Evolutionary conservation across 2,329 filamentous ascomycete species (phyloP).

Genomic region (Madurella mycetomatis): DNA sequence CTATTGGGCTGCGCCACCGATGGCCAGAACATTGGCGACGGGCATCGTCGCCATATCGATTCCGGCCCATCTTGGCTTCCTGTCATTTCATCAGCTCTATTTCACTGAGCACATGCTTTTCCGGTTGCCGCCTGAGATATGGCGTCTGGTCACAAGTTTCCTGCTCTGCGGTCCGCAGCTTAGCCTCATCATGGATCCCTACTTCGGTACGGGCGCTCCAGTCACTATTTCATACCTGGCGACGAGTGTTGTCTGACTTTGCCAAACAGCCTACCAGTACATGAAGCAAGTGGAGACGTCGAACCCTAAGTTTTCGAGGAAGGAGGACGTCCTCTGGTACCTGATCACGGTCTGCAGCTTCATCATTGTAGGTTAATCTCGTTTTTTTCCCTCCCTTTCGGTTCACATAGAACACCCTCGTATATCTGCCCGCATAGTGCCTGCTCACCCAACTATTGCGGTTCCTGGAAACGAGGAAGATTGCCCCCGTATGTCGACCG

Average conservation of each 20-base stretch:
- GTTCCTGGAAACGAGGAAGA: conserved; percentile 84
- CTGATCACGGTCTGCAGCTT: conserved; percentile 65
- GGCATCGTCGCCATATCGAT: conserved; percentile 60
- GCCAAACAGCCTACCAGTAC: conserved; percentile 61
- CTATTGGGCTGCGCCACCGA: conserved; percentile 39
- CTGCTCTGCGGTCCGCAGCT: conserved; percentile 38
- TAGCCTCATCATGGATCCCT: conserved; percentile 66
- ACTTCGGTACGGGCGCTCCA: conserved; percentile 52
- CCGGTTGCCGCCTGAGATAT: conserved; percentile 46
- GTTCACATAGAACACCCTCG: conserved; percentile 30
- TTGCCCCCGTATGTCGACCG: conserved; percentile 61
- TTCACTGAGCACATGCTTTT: conserved; percentile 53
- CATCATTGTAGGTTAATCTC: conserved; percentile 67
- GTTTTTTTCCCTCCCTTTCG: conserved; percentile 15
- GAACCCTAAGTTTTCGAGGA: conserved; percentile 66
- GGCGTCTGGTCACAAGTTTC: conserved; percentile 42
- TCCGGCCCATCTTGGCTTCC: conserved; percentile 53
- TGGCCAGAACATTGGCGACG: conserved; percentile 63
- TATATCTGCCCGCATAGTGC: conserved; percentile 77
- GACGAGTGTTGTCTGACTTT: conserved; percentile 20
- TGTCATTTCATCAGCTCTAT: conserved; percentile 48
- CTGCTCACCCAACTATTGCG: conserved; percentile 60
- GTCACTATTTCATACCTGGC: not conserved
- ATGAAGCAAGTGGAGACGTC: conserved; percentile 67
- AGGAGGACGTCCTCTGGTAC: conserved; percentile 78